phyloP scores from a whole-genome alignment of 1,139 yeast species.

The Yamadazyma epiphylla region DNA sequence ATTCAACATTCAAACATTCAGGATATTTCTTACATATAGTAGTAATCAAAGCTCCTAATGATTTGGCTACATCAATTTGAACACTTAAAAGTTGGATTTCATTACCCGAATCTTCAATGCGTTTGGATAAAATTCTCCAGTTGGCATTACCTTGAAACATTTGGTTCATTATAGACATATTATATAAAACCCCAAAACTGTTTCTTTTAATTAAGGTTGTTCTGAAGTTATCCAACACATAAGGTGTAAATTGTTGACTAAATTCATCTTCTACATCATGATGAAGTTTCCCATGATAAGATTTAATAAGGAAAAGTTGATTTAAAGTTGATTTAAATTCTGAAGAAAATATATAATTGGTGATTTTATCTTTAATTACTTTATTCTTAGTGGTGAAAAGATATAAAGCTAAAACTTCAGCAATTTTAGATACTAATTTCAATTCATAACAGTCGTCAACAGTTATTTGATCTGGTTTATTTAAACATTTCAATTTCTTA shows the following conservation, averaged over 20 bases:
- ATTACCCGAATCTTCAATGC: constrained; percentile 57
- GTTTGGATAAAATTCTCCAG: constrained; percentile 52
- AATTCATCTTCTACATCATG: constrained; percentile 28
- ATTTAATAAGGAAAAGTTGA: constrained; percentile 25
- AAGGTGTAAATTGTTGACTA: constrained; percentile 43
- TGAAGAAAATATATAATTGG: constrained; percentile 37
- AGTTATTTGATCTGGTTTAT: constrained; percentile 13
- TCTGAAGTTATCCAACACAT: constrained; percentile 50
- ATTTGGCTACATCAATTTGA: constrained; percentile 65
- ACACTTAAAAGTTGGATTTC: constrained; percentile 64
- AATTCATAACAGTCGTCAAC: constrained; percentile 46
- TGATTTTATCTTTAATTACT: constrained; percentile 37
- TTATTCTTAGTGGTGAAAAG: constrained; percentile 56
- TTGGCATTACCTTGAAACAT: constrained; percentile 34
- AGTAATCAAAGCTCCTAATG: constrained; percentile 76
- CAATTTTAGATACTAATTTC: constrained; percentile 59
- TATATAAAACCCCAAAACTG: constrained; percentile 56
- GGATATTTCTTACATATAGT: constrained; percentile 49
- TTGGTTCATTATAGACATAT: constrained; percentile 60
- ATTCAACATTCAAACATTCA: constrained; percentile 27
- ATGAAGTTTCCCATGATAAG: constrained; percentile 42
- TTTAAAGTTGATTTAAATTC: constrained; percentile 29
- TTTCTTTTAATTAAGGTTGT: constrained; percentile 46
- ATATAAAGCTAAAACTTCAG: constrained; percentile 72
- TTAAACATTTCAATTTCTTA: constrained; percentile 16